Conservation (phyloP, 495 filamentous ascomycete genomes). For the Penicillium paradoxum region DNA sequence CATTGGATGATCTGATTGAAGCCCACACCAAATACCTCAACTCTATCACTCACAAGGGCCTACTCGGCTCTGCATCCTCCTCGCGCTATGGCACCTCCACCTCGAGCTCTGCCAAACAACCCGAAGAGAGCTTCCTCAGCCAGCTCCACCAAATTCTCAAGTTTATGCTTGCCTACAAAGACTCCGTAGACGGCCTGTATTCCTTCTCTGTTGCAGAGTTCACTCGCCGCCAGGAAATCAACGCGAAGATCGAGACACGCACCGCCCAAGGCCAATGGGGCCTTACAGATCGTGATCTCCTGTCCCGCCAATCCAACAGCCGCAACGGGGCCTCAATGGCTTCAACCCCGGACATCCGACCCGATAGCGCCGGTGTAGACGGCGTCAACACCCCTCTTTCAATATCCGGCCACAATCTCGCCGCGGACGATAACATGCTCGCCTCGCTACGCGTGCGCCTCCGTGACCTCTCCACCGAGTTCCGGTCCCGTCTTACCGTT, state of each 20-base stretch:
- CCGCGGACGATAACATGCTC: constrained; percentile 63
- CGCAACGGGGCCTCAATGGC: constrained; percentile 25
- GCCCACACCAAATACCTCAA: constrained; percentile 89
- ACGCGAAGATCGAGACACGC: constrained; percentile 63
- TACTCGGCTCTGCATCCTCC: constrained; percentile 65
- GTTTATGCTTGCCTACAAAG: constrained; percentile 89
- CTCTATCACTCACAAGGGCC: constrained; percentile 92
- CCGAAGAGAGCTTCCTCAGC: constrained; percentile 78
- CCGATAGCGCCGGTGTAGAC: constrained; percentile 23
- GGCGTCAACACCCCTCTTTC: constrained; percentile 32
- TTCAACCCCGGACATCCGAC: constrained; percentile 29
- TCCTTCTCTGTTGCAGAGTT: constrained; percentile 91
- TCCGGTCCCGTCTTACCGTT: constrained; percentile 67
- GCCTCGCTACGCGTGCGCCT: constrained; percentile 69
- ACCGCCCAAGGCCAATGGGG: constrained; percentile 61
- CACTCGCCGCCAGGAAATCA: constrained; percentile 79
- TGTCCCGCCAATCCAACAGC: constrained; percentile 23
- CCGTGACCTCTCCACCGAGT: constrained; percentile 62
- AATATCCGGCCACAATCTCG: constrained; percentile 26
- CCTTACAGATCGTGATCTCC: constrained; percentile 50
- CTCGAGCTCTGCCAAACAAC: constrained; percentile 44
- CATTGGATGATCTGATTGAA: constrained; percentile 88
- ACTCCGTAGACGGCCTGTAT: constrained; percentile 91
- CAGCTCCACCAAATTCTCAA: constrained; percentile 91
- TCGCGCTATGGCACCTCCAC: constrained; percentile 35